A percentile compares a stretch with the other conserved stretches of the same genome.
These are phyloP conservation scores for Talaromyces sp. DNA, from an alignment of 2,329 filamentous ascomycete genomes.

Conservation along the genomic window DNA sequence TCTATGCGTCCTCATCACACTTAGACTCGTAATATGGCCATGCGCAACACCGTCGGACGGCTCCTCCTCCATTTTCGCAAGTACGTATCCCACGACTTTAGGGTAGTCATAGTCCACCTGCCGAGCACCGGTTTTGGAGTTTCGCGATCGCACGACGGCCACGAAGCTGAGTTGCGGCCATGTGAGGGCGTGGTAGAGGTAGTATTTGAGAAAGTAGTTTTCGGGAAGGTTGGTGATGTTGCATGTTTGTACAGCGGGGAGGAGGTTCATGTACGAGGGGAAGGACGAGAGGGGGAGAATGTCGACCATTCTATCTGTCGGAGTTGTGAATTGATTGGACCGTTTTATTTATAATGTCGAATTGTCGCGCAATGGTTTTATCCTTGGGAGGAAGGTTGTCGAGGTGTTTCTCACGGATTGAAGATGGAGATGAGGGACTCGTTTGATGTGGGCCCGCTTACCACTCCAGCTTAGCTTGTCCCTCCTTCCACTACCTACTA, in stretches of 20 bases:
- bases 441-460: background rate
- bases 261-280: constrained; percentile 71
- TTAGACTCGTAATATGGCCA: constrained; percentile 92
- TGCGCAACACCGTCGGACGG: constrained; percentile 85
- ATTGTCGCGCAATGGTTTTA: background rate
- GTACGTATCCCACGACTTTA: constrained; percentile 98
- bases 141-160: constrained; percentile 81
- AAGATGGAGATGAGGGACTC: constrained; percentile 5
- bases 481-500: background rate
- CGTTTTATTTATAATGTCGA: background rate
- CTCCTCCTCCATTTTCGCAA: constrained; percentile 99
- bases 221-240: constrained; percentile 99
- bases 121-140: constrained; percentile 26
- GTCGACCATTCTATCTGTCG: constrained; percentile 42
- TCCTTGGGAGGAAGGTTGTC: background rate
- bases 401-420: background rate
- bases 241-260: constrained; percentile 87
- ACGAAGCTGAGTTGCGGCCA: constrained; percentile 98
- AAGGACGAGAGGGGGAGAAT: constrained; percentile 47
- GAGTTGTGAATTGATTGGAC: background rate
- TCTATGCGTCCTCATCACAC: constrained; percentile 93
- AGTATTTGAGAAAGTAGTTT: constrained; percentile 99
- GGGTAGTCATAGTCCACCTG: constrained; percentile 62
- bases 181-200: constrained; percentile 96
- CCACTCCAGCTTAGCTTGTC: background rate